Conservation (phyloP, 2,329 filamentous ascomycete genomes). For the Erysiphe pulchra region DNA sequence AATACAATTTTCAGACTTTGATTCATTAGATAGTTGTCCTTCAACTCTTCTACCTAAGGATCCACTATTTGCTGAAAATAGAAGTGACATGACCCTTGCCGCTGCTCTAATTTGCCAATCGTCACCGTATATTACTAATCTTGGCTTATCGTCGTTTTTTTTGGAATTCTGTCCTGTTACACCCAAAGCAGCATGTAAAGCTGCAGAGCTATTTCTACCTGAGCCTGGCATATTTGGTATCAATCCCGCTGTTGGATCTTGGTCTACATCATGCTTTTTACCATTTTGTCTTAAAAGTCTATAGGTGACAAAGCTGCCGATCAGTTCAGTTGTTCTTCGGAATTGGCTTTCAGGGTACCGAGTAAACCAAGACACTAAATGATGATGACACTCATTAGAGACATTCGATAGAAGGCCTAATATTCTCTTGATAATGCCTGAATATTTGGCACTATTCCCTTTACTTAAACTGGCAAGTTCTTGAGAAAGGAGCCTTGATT, state of each 20-base stretch:
- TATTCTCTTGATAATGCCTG: constrained; percentile 63
- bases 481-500: not conserved
- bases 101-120: constrained; percentile 80
- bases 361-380: constrained; percentile 56
- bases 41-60: constrained; percentile 17
- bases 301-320: constrained; percentile 58
- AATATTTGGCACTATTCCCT: constrained; percentile 35
- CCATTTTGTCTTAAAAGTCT: constrained; percentile 46
- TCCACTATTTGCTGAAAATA: constrained; percentile 60
- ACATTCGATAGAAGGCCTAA: constrained; percentile 57
- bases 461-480: constrained; percentile 3
- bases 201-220: constrained; percentile 32
- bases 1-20: constrained; percentile 14
- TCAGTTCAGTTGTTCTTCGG: constrained; percentile 46
- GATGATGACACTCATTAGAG: constrained; percentile 48
- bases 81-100: constrained; percentile 50
- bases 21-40: constrained; percentile 11
- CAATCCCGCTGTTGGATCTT: constrained; percentile 38
- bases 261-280: constrained; percentile 31
- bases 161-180: constrained; percentile 22
- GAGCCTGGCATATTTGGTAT: constrained; percentile 46
- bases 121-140: constrained; percentile 40
- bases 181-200: constrained; percentile 54
- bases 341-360: constrained; percentile 43
- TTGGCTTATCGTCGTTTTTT: constrained; percentile 27